Evolutionary conservation across 2,329 filamentous ascomycete species (phyloP).

Genomic region (Sordariomycetes sp.): DNA sequence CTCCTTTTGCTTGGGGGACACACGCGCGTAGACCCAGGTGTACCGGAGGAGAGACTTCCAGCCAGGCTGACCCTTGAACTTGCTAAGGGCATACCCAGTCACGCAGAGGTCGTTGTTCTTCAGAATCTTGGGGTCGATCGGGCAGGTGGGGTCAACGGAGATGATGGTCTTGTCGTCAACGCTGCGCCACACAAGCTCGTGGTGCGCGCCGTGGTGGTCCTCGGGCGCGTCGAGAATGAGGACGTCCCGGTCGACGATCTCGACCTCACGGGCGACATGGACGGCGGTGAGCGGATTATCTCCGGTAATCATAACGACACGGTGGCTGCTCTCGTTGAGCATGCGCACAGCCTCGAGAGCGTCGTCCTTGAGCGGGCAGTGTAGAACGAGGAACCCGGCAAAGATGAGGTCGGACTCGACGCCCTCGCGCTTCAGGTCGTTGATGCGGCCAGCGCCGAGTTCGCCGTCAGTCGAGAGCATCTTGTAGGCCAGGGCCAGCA

Average conservation of each 20-base stretch:
- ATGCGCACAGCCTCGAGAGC: slow-evolving; percentile 88
- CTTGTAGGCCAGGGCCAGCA: slow-evolving; percentile 88
- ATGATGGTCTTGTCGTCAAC: slow-evolving; percentile 84
- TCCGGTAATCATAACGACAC: slow-evolving; percentile 97
- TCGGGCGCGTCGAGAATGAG: slow-evolving; percentile 93
- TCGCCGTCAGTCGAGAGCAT: slow-evolving; percentile 73
- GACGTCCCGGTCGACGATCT: slow-evolving; percentile 93
- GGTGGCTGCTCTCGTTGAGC: slow-evolving; percentile 97
- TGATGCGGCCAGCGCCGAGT: slow-evolving; percentile 72
- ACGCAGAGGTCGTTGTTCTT: slow-evolving; percentile 84
- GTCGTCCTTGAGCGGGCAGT: slow-evolving; percentile 93
- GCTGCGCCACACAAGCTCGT: slow-evolving; percentile 84
- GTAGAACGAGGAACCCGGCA: slow-evolving; percentile 88
- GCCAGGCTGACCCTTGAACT: slow-evolving; percentile 70
- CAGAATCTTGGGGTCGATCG: slow-evolving; percentile 70
- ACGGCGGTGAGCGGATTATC: slow-evolving; percentile 95
- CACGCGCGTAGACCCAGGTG: slow-evolving; percentile 95
- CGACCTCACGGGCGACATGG: slow-evolving; percentile 87
- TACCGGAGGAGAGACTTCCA: slow-evolving; percentile 70
- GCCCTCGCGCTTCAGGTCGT: slow-evolving; percentile 85
- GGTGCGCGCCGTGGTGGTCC: slow-evolving; percentile 59
- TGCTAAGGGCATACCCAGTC: slow-evolving; percentile 83
- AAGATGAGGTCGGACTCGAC: slow-evolving; percentile 78
- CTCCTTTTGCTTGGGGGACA: slow-evolving; percentile 98
- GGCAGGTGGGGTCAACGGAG: slow-evolving; percentile 69